Evolutionary conservation across 2,329 filamentous ascomycete genomes (phyloP).

Genomic region (Arachnomyces sp.): DNA sequence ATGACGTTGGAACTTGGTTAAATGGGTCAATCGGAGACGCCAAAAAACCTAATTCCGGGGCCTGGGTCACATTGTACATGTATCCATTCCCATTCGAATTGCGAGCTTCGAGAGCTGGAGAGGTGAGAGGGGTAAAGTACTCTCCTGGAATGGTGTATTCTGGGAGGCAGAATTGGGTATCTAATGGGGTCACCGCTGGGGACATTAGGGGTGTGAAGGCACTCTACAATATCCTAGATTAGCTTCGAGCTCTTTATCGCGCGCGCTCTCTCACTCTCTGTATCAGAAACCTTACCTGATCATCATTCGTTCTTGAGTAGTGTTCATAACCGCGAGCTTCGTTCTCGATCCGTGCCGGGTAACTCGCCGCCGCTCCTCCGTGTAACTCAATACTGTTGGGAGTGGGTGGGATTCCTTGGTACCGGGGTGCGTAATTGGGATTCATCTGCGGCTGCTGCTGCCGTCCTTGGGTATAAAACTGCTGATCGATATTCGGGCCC

Average conservation of each 20-base stretch:
- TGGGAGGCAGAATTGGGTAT: constrained; percentile 39
- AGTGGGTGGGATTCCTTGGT: constrained; percentile 38
- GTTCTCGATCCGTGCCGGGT: constrained; percentile 31
- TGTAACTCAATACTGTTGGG: constrained; percentile 44
- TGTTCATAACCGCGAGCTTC: constrained; percentile 38
- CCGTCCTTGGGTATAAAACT: too few species aligned
- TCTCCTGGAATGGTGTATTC: constrained; percentile 43
- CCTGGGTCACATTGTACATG: constrained; percentile 27
- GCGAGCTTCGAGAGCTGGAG: constrained; percentile 44
- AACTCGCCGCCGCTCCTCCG: constrained; percentile 31
- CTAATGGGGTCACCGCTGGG: constrained; percentile 44
- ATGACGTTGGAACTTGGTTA: constrained; percentile 25
- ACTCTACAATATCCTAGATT: constrained; percentile 28
- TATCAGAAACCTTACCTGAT: constrained; percentile 31
- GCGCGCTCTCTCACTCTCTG: too few species aligned
- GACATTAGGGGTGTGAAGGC: constrained; percentile 44
- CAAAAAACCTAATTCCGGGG: constrained; percentile 34
- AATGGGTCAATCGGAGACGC: constrained; percentile 34
- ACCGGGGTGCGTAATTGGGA: constrained; percentile 22
- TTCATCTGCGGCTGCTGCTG: constrained; percentile 19
- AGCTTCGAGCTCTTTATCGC: background rate
- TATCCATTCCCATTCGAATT: constrained; percentile 29
- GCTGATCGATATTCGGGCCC: too few species aligned
- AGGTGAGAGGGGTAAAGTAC: constrained; percentile 44
- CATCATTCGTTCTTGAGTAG: constrained; percentile 35